These are phyloP conservation scores for Colletotrichum incanum DNA, from an alignment of 2,329 filamentous ascomycete species.

Conservation along the genomic window DNA sequence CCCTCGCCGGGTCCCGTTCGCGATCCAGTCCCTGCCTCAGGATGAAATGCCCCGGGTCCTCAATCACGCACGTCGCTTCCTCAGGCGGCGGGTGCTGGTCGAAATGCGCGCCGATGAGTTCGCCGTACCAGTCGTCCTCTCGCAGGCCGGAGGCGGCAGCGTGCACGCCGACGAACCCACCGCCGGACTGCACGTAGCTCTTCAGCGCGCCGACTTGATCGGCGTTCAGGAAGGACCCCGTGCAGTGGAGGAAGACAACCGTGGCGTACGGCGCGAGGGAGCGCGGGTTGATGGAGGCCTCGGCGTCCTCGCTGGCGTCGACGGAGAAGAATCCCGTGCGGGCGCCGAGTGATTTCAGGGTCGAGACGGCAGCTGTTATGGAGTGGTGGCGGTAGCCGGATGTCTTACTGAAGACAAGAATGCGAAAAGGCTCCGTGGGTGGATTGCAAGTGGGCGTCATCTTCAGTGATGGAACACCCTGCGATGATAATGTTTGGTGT, in stretches of 20 bases:
- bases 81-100: conserved; percentile 57
- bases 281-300: conserved; percentile 50
- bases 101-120: conserved; percentile 57
- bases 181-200: conserved; percentile 52
- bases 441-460: not conserved
- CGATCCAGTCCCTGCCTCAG: conserved; percentile 40
- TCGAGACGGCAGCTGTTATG: conserved; percentile 55
- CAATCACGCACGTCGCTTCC: conserved; percentile 50
- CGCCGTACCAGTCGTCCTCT: conserved; percentile 54
- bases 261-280: conserved; percentile 53
- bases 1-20: conserved; percentile 31
- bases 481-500: not conserved
- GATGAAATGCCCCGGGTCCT: conserved; percentile 51
- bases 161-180: conserved; percentile 60
- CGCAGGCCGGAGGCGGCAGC: conserved; percentile 55
- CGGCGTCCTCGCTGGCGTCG: conserved; percentile 55
- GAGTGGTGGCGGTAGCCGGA: conserved; percentile 56
- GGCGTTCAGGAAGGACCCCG: conserved; percentile 53
- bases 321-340: conserved; percentile 49
- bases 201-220: conserved; percentile 54
- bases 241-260: conserved; percentile 57
- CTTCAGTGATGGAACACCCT: not conserved
- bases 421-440: conserved; percentile 44
- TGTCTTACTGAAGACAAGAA: conserved; percentile 60
- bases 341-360: conserved; percentile 50